A percentile compares a stretch with the other conserved stretches of the same genome.
Conservation (phyloP, 1,284 basidiomycete species). For the Trichosporon ovoides region DNA sequence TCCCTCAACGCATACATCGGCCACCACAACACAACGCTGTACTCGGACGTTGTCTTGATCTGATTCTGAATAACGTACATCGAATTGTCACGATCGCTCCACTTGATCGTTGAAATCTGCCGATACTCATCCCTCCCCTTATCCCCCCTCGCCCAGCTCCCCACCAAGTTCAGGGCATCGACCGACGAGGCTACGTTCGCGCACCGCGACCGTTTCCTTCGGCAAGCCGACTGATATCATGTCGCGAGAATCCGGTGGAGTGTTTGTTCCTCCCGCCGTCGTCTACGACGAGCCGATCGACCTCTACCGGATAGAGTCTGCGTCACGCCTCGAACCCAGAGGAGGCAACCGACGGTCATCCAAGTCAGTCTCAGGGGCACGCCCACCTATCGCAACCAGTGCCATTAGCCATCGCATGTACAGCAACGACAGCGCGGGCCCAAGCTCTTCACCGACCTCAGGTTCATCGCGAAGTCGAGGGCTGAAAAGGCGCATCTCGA, state of each 20-base stretch:
- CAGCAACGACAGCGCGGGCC: slow-evolving; percentile 7
- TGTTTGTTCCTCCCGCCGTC: slow-evolving; percentile 8
- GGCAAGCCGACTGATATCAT: slow-evolving; percentile 20
- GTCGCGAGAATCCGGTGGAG: slow-evolving; percentile 16
- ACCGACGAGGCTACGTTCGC: slow-evolving; percentile 23
- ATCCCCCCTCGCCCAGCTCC: neutral
- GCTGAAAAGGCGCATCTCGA: slow-evolving; percentile 40
- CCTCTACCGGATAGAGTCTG: slow-evolving; percentile 1
- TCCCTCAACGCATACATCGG: neutral
- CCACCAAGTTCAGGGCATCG: neutral
- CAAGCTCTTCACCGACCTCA: slow-evolving; percentile 4
- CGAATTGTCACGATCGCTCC: neutral
- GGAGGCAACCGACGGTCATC: slow-evolving; percentile 17
- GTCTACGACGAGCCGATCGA: neutral
- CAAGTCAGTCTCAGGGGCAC: slow-evolving; percentile 25
- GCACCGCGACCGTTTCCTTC: slow-evolving; percentile 37
- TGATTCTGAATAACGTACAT: neutral
- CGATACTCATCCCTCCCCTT: neutral
- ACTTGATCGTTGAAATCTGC: neutral
- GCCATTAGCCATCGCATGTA: slow-evolving; percentile 12
- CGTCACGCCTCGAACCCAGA: slow-evolving; percentile 6
- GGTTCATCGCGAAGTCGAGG: slow-evolving; percentile 20
- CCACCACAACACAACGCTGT: no score
- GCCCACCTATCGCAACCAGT: slow-evolving; percentile 21
- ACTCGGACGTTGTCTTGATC: no score